Conservation (phyloP, 2,329 filamentous ascomycete genomes). For the Ceratocystis destructans region DNA sequence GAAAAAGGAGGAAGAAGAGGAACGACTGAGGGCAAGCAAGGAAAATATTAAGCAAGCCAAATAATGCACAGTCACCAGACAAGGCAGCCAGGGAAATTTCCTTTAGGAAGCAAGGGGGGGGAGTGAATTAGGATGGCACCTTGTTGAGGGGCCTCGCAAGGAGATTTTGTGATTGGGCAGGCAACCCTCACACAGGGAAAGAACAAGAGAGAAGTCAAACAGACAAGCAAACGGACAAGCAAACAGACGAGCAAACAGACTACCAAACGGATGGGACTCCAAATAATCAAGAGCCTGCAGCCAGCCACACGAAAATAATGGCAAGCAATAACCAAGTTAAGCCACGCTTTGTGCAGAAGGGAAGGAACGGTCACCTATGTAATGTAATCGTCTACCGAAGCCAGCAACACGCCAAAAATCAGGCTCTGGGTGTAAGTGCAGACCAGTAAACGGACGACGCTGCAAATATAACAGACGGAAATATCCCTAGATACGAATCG, state of each 20-base stretch:
- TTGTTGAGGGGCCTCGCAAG: constrained; percentile 14
- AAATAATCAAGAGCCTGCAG: neutral
- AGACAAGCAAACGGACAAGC: neutral
- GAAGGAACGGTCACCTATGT: too few relatives aligned
- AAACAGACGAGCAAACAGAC: neutral
- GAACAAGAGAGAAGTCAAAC: constrained; percentile 7
- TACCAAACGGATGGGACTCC: neutral
- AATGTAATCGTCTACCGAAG: too few relatives aligned
- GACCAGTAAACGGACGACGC: too few relatives aligned
- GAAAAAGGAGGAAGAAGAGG: constrained; percentile 13
- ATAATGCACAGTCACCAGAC: constrained; percentile 10
- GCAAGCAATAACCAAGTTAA: too few relatives aligned
- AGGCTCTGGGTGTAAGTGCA: too few relatives aligned
- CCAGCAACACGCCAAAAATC: too few relatives aligned
- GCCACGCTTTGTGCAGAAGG: too few relatives aligned
- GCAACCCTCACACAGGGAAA: neutral
- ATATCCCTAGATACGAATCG: too few relatives aligned
- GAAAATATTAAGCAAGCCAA: constrained; percentile 14
- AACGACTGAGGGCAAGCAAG: constrained; percentile 20
- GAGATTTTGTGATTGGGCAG: constrained; percentile 12
- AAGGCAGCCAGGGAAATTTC: constrained; percentile 6
- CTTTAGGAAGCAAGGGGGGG: constrained; percentile 4
- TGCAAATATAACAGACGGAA: too few relatives aligned
- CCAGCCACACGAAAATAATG: too few relatives aligned
- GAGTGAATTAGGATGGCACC: constrained; percentile 6